These are phyloP conservation scores for Pascua guehoae DNA, from an alignment of 1,284 basidiomycete species.

Conservation along the genomic window DNA sequence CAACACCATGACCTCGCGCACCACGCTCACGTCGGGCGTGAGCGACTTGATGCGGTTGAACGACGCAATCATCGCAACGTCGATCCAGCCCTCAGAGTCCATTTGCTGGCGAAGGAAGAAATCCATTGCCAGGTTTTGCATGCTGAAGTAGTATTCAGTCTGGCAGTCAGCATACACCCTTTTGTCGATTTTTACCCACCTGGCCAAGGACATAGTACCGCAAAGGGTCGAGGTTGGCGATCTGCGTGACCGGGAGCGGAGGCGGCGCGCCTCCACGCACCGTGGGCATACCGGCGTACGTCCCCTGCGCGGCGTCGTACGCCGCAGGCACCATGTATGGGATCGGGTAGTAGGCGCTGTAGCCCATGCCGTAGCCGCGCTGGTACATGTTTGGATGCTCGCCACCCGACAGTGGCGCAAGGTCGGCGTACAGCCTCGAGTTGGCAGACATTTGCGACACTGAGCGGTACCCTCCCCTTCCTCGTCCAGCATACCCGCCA, in stretches of 20 bases:
- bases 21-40: constrained; percentile 63
- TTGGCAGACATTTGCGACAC: constrained; percentile 9
- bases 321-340: constrained; percentile 17
- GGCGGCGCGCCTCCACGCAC: constrained; percentile 36
- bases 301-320: constrained; percentile 5
- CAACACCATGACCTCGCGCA: constrained; percentile 66
- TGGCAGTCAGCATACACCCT: constrained; percentile 39
- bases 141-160: constrained; percentile 82
- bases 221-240: constrained; percentile 60
- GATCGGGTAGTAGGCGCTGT: constrained; percentile 24
- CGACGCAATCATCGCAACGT: constrained; percentile 71
- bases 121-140: constrained; percentile 79
- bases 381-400: constrained; percentile 20
- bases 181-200: constrained; percentile 20
- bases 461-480: constrained; percentile 13
- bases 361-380: constrained; percentile 29
- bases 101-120: constrained; percentile 81
- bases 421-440: constrained; percentile 10
- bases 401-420: constrained; percentile 8
- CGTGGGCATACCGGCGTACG: constrained; percentile 3
- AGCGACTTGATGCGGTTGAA: constrained; percentile 78
- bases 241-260: constrained; percentile 58
- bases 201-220: constrained; percentile 66
- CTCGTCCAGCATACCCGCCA: constrained; percentile 27
- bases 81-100: constrained; percentile 84